phyloP scores from a whole-genome alignment of 208 protist species.

The Acanthamoeba quina region DNA sequence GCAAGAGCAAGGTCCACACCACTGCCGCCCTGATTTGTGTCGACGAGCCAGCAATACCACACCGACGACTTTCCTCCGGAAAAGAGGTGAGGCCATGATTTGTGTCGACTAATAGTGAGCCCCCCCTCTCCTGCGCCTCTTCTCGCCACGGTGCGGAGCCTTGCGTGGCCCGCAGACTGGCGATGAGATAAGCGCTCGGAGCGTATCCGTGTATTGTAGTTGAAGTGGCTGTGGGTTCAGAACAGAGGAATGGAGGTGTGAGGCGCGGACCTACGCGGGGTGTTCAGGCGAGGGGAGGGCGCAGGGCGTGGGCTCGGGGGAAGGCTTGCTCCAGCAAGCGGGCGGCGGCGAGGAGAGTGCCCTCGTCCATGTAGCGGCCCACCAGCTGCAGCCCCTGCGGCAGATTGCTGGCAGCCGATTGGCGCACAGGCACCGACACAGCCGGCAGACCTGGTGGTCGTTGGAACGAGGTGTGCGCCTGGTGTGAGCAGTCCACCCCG shows the following conservation, averaged over 20 bases:
- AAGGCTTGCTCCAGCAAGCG: slow-evolving; percentile 20
- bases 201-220: no score
- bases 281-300: slow-evolving; percentile 28
- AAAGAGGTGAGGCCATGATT: not conserved
- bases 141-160: no score
- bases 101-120: not conserved
- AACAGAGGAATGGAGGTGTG: no score
- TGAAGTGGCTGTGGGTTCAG: no score
- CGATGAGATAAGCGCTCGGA: no score
- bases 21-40: not conserved
- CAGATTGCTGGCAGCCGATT: not conserved
- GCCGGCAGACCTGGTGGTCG: slow-evolving; percentile 59
- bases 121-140: no score
- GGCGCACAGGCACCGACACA: slow-evolving; percentile 54
- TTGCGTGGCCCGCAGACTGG: no score
- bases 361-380: slow-evolving; percentile 62
- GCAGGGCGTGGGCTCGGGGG: not conserved
- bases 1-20: no score
- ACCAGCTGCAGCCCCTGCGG: slow-evolving; percentile 74
- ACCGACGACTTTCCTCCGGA: not conserved
- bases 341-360: slow-evolving; percentile 66
- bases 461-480: not conserved
- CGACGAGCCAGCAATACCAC: not conserved
- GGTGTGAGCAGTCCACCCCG: not conserved
- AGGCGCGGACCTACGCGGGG: no score